Conservation (phyloP, 352 stramenopile species). For the Pythium guiyangense region DNA sequence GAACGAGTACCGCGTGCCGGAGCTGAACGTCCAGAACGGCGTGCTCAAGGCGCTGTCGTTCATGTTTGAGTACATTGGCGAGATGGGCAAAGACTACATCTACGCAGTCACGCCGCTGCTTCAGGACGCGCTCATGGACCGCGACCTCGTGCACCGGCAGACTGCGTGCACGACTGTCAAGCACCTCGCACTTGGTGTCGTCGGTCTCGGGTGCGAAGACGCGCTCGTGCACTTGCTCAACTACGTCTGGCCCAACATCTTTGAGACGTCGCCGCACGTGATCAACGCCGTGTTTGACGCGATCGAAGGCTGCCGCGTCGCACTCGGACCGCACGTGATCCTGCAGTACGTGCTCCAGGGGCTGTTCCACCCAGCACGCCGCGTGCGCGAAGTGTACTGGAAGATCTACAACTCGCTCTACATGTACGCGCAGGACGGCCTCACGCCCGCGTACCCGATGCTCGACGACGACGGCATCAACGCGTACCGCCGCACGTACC, state of each 20-base stretch:
- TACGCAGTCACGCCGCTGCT: slow-evolving; percentile 98
- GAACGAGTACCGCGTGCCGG: slow-evolving; percentile 99
- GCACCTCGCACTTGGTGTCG: slow-evolving; percentile 96
- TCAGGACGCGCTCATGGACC: slow-evolving; percentile 99
- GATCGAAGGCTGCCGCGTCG: slow-evolving; percentile 96
- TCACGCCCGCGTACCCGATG: slow-evolving; percentile 96
- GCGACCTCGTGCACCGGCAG: slow-evolving; percentile 98
- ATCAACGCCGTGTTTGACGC: slow-evolving; percentile 99
- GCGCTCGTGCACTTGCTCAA: slow-evolving; percentile 98
- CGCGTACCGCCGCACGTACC: slow-evolving; percentile 92
- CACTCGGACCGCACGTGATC: slow-evolving; percentile 94
- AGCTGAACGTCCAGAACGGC: slow-evolving; percentile 99
- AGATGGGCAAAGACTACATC: slow-evolving; percentile 99
- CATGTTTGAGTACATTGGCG: slow-evolving; percentile 99
- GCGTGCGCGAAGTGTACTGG: slow-evolving; percentile 99
- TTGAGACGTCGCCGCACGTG: slow-evolving; percentile 98
- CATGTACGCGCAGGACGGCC: slow-evolving; percentile 96
- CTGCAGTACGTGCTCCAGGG: slow-evolving; percentile 97
- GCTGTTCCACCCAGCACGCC: slow-evolving; percentile 97
- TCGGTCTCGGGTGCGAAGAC: slow-evolving; percentile 97
- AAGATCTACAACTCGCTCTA: slow-evolving; percentile 99
- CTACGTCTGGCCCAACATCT: slow-evolving; percentile 99
- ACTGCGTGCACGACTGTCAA: slow-evolving; percentile 97
- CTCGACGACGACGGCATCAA: slow-evolving; percentile 96
- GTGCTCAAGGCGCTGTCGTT: slow-evolving; percentile 99